Conservation (phyloP, 2,329 filamentous ascomycete species). For the Drechslerella coelobrocha region DNA sequence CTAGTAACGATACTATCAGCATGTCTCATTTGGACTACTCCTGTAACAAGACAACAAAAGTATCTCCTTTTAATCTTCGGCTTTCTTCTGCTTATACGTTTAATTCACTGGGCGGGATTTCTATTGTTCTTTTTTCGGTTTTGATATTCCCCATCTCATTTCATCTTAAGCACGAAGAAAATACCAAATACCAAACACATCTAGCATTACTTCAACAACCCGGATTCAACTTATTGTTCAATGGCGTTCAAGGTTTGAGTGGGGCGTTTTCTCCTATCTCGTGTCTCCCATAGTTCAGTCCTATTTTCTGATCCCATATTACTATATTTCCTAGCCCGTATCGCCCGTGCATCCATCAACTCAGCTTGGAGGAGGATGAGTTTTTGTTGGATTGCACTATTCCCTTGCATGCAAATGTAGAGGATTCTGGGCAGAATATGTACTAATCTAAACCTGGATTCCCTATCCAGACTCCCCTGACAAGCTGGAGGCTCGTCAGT, state of each 20-base stretch:
- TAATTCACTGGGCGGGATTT: constrained; percentile 30
- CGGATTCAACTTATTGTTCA: constrained; percentile 11
- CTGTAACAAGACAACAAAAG: constrained; percentile 50
- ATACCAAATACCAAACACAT: constrained; percentile 28
- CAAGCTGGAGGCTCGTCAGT: neutral
- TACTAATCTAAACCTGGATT: neutral
- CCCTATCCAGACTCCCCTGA: neutral
- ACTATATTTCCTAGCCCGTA: neutral
- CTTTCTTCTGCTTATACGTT: constrained; percentile 8
- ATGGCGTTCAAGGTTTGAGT: constrained; percentile 31
- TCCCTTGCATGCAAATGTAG: too few relatives aligned
- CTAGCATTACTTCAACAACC: constrained; percentile 15
- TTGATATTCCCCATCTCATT: constrained; percentile 20
- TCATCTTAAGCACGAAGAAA: constrained; percentile 23
- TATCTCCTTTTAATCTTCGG: constrained; percentile 34
- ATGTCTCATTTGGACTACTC: constrained; percentile 50
- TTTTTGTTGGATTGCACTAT: neutral
- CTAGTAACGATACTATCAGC: constrained; percentile 45
- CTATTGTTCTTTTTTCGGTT: constrained; percentile 14
- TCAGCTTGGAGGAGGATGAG: neutral
- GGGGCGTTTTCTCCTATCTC: constrained; percentile 23
- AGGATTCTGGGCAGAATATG: neutral
- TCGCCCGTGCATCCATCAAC: neutral
- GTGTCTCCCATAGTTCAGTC: neutral
- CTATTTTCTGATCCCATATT: neutral